phyloP scores from a whole-genome alignment of 768 basidiomycete species.

The Kwoniella shandongensis region DNA sequence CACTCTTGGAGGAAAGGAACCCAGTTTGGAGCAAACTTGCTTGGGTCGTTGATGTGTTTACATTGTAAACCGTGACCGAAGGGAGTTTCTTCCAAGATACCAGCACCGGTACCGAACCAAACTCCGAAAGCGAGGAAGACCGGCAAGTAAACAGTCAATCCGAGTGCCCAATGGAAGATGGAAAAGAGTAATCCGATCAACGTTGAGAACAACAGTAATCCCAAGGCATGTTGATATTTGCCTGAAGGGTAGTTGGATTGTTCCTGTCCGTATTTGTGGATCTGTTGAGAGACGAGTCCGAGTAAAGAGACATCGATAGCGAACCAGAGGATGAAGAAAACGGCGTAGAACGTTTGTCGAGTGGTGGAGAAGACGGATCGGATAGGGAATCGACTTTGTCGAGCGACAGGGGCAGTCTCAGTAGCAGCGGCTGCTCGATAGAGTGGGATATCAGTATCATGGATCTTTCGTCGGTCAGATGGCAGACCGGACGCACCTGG shows the following conservation, averaged over 20 bases:
- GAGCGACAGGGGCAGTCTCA: not conserved
- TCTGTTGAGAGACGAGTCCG: constrained; percentile 41
- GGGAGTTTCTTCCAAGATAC: constrained; percentile 35
- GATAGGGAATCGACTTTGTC: constrained; percentile 1
- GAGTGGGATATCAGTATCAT: too few relatives aligned
- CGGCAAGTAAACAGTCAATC: constrained; percentile 23
- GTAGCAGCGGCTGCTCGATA: too few relatives aligned
- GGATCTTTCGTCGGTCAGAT: too few relatives aligned
- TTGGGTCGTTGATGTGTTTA: constrained; percentile 22
- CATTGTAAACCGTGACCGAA: constrained; percentile 44
- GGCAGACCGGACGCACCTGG: too few relatives aligned
- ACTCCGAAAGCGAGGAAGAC: constrained; percentile 38
- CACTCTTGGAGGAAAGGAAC: constrained; percentile 28
- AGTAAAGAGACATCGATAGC: constrained; percentile 29
- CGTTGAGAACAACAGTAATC: constrained; percentile 31
- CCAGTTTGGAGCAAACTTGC: constrained; percentile 24
- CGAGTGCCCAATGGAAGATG: constrained; percentile 36
- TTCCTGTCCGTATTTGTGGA: constrained; percentile 31
- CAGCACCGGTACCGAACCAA: constrained; percentile 38
- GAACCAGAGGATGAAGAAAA: constrained; percentile 38
- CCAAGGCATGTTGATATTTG: constrained; percentile 32
- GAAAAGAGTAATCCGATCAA: constrained; percentile 32
- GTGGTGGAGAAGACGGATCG: constrained; percentile 24
- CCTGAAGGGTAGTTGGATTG: constrained; percentile 23
- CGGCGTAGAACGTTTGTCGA: constrained; percentile 31